Evolutionary conservation across 2,329 filamentous ascomycete genomes (phyloP).

Genomic region (Periconia macrospinosa): DNA sequence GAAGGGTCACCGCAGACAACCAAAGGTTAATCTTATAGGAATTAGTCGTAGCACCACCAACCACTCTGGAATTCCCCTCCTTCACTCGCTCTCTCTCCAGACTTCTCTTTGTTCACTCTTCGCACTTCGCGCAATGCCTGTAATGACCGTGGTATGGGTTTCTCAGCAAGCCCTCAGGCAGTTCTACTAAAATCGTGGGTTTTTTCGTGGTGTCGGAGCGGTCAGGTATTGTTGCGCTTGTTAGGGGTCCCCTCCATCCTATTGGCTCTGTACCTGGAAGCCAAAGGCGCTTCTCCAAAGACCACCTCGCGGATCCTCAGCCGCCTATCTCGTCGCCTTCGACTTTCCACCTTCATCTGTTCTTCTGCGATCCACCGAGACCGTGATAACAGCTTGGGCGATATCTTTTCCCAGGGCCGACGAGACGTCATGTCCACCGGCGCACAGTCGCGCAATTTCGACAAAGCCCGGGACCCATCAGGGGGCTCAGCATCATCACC

Average conservation of each 20-base stretch:
- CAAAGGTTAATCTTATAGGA: not conserved
- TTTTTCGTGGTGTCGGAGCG: constrained; percentile 28
- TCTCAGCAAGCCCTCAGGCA: constrained; percentile 24
- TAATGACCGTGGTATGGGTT: constrained; percentile 35
- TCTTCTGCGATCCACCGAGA: constrained; percentile 15
- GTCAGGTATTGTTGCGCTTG: constrained; percentile 24
- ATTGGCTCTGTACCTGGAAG: constrained; percentile 34
- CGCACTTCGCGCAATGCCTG: constrained; percentile 20
- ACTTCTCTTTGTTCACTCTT: constrained; percentile 5
- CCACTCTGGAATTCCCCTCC: not conserved
- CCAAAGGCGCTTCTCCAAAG: constrained; percentile 31
- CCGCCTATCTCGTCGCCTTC: constrained; percentile 31
- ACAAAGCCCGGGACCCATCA: constrained; percentile 24
- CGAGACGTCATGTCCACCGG: constrained; percentile 31
- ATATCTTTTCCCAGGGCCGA: constrained; percentile 22
- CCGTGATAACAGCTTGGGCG: constrained; percentile 22
- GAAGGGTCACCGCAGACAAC: no score
- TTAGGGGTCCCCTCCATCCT: constrained; percentile 30
- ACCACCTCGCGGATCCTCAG: constrained; percentile 33
- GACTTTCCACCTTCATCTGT: constrained; percentile 24
- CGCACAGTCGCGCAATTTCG: constrained; percentile 32
- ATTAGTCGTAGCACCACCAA: not conserved
- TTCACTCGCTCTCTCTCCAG: not conserved
- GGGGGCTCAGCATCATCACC: constrained; percentile 14
- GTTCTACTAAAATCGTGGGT: constrained; percentile 33